phyloP scores from a whole-genome alignment of 108 stramenopile species.

The Cyclotella atomus region DNA sequence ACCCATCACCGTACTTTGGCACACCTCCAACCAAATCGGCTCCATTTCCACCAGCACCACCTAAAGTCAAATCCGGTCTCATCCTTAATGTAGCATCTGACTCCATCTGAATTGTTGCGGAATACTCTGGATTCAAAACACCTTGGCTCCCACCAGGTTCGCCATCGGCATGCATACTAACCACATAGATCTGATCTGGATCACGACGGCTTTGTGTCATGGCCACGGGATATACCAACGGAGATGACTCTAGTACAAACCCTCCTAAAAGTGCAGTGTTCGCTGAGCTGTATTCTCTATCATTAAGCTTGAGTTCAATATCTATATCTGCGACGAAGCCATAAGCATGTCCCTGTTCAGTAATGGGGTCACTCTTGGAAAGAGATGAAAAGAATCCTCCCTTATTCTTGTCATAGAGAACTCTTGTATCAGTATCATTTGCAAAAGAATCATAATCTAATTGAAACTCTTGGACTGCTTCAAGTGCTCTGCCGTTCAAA shows the following conservation, averaged over 20 bases:
- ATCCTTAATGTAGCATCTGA: constrained; percentile 27
- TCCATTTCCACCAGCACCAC: constrained; percentile 38
- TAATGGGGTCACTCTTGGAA: constrained; percentile 10
- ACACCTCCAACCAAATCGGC: constrained; percentile 23
- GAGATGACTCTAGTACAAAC: constrained; percentile 37
- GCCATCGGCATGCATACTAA: constrained; percentile 43
- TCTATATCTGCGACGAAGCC: constrained; percentile 46
- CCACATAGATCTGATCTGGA: constrained; percentile 43
- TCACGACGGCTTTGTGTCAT: constrained; percentile 42
- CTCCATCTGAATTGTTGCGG: constrained; percentile 23
- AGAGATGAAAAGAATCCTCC: constrained; percentile 45
- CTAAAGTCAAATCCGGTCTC: constrained; percentile 44
- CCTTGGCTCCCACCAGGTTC: neutral
- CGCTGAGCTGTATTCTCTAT: constrained; percentile 13
- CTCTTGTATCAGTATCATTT: neutral
- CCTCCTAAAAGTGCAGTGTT: constrained; percentile 43
- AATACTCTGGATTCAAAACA: constrained; percentile 43
- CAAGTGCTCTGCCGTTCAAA: neutral
- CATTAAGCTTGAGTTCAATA: constrained; percentile 13
- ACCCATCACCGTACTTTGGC: constrained; percentile 36
- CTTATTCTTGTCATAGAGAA: constrained; percentile 10
- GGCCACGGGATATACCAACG: constrained; percentile 42
- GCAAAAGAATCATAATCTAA: neutral
- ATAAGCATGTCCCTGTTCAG: constrained; percentile 32
- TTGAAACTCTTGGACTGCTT: neutral